Evolutionary conservation across 352 stramenopile genomes (phyloP), one percentile per base, ranked within the genome.

Genomic region (Globisporangium megalacanthum): DNA sequence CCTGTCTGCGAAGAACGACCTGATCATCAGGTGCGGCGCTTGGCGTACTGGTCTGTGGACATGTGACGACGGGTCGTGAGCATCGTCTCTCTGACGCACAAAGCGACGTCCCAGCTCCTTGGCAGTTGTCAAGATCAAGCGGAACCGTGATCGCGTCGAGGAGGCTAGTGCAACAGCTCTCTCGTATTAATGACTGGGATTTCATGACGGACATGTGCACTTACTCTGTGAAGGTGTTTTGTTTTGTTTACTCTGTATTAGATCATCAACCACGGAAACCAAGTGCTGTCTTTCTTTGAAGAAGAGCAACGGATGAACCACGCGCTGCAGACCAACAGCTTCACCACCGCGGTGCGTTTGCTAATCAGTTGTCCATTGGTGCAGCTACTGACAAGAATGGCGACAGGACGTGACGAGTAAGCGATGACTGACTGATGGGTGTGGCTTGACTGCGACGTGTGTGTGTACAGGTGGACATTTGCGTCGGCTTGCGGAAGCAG

Each of bases 111-210:
- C 22, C 49, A 94, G 79, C 19, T 90, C 83, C 3, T 49, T 94
- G 9, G 75, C 91, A 65, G 87, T 94, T 31, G 75, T 94, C 41
- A 94, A 94, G 62, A 86, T 69, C 2, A 92, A 90, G 55, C 58
- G 82, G 41, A 92, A 94, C 49, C 80, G 82, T 3, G 82, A 94
- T 64, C 80, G 80, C 17, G 77, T 94, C 14, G 67, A 72, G 47
- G 80, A 83, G 63, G 84, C 90, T 61, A 4, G 45, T 29, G n/a
- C 3, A 1, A 1, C 11, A 48, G 8, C 11, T 7, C 3, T 6
- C 19, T 56, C 36, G 15, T 17, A 29, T 10, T 52, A 2, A 10
- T 46, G n/a, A 53, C 20, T 35, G 4, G 22, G 17, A 47, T 29
- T 29, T 29, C 25, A 29, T 29, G 25, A 29, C 25, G 25, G 25